Base-by-base conservation (phyloP, 805 yeast genomes). In the Candida boleticola region DNA sequence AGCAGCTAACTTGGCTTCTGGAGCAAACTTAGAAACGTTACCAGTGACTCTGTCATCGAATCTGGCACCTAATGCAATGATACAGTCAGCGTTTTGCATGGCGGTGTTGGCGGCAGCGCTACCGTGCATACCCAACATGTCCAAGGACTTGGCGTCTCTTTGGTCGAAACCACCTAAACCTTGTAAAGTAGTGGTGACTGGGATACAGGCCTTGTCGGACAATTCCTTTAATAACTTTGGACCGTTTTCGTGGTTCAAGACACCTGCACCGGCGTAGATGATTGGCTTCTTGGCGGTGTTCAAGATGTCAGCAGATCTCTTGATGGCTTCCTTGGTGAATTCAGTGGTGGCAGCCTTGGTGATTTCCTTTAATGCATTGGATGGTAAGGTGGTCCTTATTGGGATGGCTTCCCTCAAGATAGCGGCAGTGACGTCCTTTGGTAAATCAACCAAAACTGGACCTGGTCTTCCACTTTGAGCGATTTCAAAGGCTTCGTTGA, bases 71-170 rank as follows among this genome's bases (percentile, higher is more conserved):
- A 93, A 74, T 14, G 98, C 98, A 48, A 93, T 69, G 60, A 93
- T 88, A 55, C 90, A 72, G 67, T 93, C 99, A 31, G 98, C 96
- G 45, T 81, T 75, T 73, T 93, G 99, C 53, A 93, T 84, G 40
- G 98, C 95, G 58, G 85, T 63, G 75, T 93, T 93, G 53, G 99
- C 99, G 55, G 89, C 89, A 39, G 89, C 97, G 47, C 83, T 77
- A 51, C 99, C 99, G 68, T 93, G 99, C 99, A 93, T 93, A 56
- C 99, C 99, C 52, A 93, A 78, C 95, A 93, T 89, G 66, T 92
- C 97, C 52, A 93, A 69, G 20, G 97, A 84, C 66, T 89, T 89
- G 50, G 82, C 83, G 67, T 90, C 96, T 48, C 75, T 78, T 72
- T 93, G 98, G 68, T 93, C 97, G 58, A 83, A 93, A 6, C 95